Percentiles rank a stretch among this genome's conserved stretches.
phyloP scores from a whole-genome alignment of 441 rosid genomes.

The Pelargonium fulgidum region DNA sequence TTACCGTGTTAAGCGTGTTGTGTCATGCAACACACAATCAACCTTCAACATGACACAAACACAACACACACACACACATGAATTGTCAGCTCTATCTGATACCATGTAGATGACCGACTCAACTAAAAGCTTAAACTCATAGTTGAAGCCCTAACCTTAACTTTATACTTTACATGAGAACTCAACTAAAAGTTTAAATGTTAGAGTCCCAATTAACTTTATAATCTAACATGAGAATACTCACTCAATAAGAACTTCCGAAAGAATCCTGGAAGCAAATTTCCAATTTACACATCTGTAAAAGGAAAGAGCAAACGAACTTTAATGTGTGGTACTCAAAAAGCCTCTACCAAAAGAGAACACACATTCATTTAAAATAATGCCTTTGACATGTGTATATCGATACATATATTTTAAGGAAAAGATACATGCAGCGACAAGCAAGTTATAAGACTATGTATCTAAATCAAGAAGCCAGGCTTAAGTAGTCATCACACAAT shows the following conservation, averaged over 20 bases:
- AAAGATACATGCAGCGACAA: too few relatives aligned
- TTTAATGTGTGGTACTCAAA: background rate
- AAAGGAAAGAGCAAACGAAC: background rate
- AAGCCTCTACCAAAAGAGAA: background rate
- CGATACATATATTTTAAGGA: background rate
- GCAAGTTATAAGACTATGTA: background rate
- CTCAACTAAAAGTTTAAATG: too few relatives aligned
- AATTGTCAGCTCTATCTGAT: too few relatives aligned
- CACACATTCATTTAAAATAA: background rate
- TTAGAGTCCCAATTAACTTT: too few relatives aligned
- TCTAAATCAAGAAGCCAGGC: background rate
- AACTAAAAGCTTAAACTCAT: too few relatives aligned
- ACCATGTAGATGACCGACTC: too few relatives aligned
- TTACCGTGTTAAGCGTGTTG: too few relatives aligned
- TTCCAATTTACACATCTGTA: background rate
- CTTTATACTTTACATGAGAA: too few relatives aligned
- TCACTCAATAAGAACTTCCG: background rate
- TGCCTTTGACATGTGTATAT: background rate
- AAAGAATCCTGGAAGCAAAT: background rate
- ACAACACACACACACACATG: too few relatives aligned
- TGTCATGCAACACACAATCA: too few relatives aligned
- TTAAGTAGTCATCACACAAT: background rate
- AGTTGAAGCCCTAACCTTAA: too few relatives aligned
- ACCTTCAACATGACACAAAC: too few relatives aligned
- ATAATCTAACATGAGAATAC: background rate